Base-by-base conservation (phyloP, 1,284 basidiomycete genomes). In the Megacollybia platyphylla region DNA sequence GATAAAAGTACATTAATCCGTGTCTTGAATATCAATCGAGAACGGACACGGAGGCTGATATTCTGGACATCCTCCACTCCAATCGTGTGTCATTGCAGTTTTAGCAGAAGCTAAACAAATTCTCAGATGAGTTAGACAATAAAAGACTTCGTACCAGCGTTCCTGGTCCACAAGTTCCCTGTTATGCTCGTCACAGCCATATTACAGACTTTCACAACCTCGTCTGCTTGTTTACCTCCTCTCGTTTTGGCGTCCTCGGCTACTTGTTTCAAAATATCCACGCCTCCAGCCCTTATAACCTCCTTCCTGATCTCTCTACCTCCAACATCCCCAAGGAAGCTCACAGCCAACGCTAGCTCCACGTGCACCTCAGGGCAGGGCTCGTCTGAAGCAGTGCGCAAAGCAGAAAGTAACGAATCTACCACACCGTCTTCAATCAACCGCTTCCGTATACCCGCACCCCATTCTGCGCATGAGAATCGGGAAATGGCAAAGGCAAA, bases 381-480 rank as follows among this genome's bases (percentile, higher is more conserved):
- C 30, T 50, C 48, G 27, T 51, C 48, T 13, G 50, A 46, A 1
- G 51, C 50, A 1, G 51, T 55, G 29, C 54, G 40, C 5, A 56
- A 40, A 27, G 52, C 51, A 2, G 53, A 49, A 2, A 56, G 48
- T 7, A 56, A 45, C 8, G 53, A 46, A 41, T 55, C 55, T 11
- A 55, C 52, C 7, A 46, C 45, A n/a, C 45, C 45, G 17, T 41
- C 45, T 9, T 55, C 54, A 4, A 54, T 48, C 6, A 55, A 43
- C n/a, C 49, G 46, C 34, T 54, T 55, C 2, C 54, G 39, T 3
- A 50, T 52, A 40, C 47, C 50, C 5, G 48, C 46, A n/a, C 54
- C 55, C 54, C 51, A 54, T 28, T 55, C 52, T 8, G 55, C 55
- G 36, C 51, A 53, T 20, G 44, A 48, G 39, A 56, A 53, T 5